These are phyloP conservation scores for Leishmania gerbilli DNA, from an alignment of 208 protist species.

Conservation along the genomic window DNA sequence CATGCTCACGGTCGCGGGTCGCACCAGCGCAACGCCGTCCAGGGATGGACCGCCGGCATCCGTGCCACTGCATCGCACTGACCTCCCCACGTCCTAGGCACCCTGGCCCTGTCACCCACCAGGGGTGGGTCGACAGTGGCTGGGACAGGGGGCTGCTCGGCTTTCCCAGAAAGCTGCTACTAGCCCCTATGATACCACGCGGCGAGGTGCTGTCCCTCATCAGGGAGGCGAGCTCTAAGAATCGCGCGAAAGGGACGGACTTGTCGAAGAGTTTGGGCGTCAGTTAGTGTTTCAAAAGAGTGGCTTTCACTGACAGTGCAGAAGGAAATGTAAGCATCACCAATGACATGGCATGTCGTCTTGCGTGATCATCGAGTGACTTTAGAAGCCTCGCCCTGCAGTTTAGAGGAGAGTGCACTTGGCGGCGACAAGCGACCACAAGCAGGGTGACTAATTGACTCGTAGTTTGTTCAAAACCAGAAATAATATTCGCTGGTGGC, in stretches of 20 bases:
- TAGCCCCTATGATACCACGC: neutral
- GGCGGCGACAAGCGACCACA: neutral
- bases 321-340: neutral
- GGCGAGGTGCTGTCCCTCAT: neutral
- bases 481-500: neutral
- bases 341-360: neutral
- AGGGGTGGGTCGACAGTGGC: neutral
- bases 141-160: neutral
- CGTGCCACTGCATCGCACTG: neutral
- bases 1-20: neutral
- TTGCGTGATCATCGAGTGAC: neutral
- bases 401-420: too few species aligned
- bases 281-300: neutral
- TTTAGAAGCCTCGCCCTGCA: too few species aligned
- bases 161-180: neutral
- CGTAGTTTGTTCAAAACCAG: neutral
- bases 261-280: neutral
- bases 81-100: neutral
- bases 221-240: neutral
- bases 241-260: neutral
- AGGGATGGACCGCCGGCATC: neutral
- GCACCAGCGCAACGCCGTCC: neutral
- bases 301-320: neutral
- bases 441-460: neutral
- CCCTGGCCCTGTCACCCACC: neutral